A percentile compares a stretch with the other conserved stretches of the same genome.
phyloP scores from a whole-genome alignment of 805 yeast species.

The Pichia membranifaciens region DNA sequence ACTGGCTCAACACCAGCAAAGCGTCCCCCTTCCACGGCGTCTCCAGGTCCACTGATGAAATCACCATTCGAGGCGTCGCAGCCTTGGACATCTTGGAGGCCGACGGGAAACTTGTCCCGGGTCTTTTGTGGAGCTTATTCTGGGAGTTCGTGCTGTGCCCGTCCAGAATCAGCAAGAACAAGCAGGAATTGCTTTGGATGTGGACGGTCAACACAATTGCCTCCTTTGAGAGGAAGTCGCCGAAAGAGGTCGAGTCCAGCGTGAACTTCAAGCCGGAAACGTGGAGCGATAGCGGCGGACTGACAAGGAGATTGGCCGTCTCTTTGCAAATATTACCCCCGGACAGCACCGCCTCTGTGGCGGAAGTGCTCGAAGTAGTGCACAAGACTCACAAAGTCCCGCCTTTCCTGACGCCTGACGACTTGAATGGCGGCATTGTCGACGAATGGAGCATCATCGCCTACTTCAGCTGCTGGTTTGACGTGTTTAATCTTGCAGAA shows the following conservation, averaged over 20 bases:
- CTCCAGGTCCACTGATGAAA: neutral
- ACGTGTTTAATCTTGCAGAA: conserved; percentile 28
- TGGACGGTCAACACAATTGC: neutral
- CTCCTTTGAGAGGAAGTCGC: neutral
- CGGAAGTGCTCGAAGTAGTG: neutral
- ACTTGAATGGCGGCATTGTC: conserved; percentile 20
- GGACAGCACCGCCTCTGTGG: neutral
- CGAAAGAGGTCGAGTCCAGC: neutral
- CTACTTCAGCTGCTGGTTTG: conserved; percentile 55
- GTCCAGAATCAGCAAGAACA: neutral
- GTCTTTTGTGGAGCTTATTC: conserved; percentile 4
- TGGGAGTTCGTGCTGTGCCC: conserved; percentile 2
- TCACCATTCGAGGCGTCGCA: neutral
- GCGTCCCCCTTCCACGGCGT: conserved; percentile 3
- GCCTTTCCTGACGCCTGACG: neutral
- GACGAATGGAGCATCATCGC: conserved; percentile 59
- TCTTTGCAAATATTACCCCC: neutral
- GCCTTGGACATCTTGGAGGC: conserved; percentile 6
- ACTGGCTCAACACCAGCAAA: conserved; percentile 6
- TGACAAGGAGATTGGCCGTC: neutral
- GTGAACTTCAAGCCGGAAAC: neutral
- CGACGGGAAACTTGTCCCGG: neutral
- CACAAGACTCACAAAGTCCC: neutral
- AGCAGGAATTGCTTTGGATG: neutral
- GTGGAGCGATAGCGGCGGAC: neutral